Evolutionary conservation across 2,329 filamentous ascomycete species (phyloP).

Genomic region (Didymella exigua): DNA sequence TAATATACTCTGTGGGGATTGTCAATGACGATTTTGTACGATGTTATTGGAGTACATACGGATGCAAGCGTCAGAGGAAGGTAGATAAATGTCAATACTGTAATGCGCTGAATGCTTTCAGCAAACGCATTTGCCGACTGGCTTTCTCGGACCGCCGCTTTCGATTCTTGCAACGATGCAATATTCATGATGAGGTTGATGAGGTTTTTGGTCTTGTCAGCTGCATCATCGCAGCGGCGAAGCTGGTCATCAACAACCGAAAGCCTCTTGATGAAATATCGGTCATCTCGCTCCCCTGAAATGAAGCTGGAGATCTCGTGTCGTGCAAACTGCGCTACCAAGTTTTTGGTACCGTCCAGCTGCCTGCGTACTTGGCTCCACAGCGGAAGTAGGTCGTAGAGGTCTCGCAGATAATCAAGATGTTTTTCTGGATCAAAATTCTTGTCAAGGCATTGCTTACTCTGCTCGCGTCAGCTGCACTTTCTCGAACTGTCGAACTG

Average conservation of each 20-base stretch:
- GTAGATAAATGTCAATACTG: constrained; percentile 23
- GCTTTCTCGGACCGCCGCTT: constrained; percentile 21
- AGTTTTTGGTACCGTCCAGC: constrained; percentile 9
- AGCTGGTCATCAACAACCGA: constrained; percentile 19
- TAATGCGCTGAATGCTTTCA: constrained; percentile 17
- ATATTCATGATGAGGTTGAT: constrained; percentile 23
- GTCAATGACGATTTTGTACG: not conserved
- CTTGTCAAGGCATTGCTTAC: constrained; percentile 15
- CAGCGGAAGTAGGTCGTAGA: constrained; percentile 15
- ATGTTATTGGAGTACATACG: not conserved
- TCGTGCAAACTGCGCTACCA: constrained; percentile 12
- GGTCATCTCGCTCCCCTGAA: not conserved
- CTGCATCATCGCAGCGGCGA: constrained; percentile 16
- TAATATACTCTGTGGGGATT: constrained; percentile 12
- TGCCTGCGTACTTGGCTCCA: constrained; percentile 18
- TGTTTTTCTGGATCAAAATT: constrained; percentile 9
- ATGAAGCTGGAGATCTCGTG: constrained; percentile 7
- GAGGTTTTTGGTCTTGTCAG: constrained; percentile 19
- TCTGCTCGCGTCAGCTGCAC: not conserved
- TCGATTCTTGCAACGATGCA: constrained; percentile 19
- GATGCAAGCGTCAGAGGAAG: constrained; percentile 22
- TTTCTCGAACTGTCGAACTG: not conserved
- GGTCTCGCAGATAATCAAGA: constrained; percentile 14
- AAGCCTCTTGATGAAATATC: constrained; percentile 6
- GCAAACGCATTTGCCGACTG: constrained; percentile 19